phyloP scores from a whole-genome alignment of 2,329 filamentous ascomycete species.

The Cytospora chrysosperma region DNA sequence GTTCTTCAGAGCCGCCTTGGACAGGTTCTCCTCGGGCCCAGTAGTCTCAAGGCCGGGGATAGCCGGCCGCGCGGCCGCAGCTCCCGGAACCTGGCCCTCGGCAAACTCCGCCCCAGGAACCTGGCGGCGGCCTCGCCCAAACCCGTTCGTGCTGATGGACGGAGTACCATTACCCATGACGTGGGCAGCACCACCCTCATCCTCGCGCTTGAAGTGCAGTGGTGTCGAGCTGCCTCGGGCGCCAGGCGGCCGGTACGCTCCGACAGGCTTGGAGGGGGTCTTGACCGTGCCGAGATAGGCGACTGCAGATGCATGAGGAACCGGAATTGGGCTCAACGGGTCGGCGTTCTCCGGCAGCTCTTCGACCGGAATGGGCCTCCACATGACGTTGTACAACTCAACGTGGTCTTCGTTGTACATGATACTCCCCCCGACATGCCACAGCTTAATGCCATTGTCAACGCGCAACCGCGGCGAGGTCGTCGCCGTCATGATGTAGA shows the following conservation, averaged over 20 bases:
- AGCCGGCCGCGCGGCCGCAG: conserved; percentile 53
- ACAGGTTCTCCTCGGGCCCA: conserved; percentile 71
- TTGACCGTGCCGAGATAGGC: conserved; percentile 83
- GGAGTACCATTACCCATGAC: conserved; percentile 74
- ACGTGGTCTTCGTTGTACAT: conserved; percentile 97
- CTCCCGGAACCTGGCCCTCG: conserved; percentile 41
- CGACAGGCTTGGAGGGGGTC: conserved; percentile 94
- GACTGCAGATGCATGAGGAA: conserved; percentile 78
- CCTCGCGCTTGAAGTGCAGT: conserved; percentile 94
- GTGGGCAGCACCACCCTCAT: conserved; percentile 88
- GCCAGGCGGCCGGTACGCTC: conserved; percentile 92
- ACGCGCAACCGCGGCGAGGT: conserved; percentile 93
- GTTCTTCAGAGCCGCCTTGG: conserved; percentile 87
- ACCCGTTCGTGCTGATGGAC: conserved; percentile 67
- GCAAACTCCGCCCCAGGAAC: conserved; percentile 83
- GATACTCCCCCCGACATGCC: conserved; percentile 83
- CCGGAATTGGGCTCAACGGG: conserved; percentile 71
- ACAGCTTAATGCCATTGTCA: conserved; percentile 93
- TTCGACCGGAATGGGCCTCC: conserved; percentile 72
- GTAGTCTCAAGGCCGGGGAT: conserved; percentile 49
- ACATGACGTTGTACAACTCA: conserved; percentile 87
- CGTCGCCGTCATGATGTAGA: conserved; percentile 95
- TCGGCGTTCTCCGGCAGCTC: conserved; percentile 59
- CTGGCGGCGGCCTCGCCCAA: conserved; percentile 70
- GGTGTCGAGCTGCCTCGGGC: conserved; percentile 87